Percentiles rank a stretch among this genome's conserved stretches.
These are phyloP conservation scores for Trichoderma asperelloides DNA, from an alignment of 495 filamentous ascomycete species.

Conservation along the genomic window DNA sequence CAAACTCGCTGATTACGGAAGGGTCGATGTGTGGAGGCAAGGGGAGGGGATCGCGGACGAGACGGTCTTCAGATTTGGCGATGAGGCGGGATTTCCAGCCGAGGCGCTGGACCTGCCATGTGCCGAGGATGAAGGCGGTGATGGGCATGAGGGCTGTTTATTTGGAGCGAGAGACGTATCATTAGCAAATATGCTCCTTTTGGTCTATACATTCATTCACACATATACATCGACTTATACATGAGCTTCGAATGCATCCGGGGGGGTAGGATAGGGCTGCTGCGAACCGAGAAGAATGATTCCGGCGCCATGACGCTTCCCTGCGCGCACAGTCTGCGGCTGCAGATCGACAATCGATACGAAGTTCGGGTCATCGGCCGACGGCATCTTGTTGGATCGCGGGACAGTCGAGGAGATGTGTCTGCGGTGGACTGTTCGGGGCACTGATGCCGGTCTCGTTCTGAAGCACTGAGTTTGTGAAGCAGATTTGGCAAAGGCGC, in stretches of 20 bases:
- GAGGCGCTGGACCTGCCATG: slow-evolving; percentile 93
- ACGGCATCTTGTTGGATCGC: slow-evolving; percentile 18
- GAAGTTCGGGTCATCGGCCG: slow-evolving; percentile 64
- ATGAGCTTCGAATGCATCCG: background rate
- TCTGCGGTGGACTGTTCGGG: slow-evolving; percentile 15
- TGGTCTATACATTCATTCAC: background rate
- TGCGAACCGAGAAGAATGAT: slow-evolving; percentile 65
- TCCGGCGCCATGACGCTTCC: slow-evolving; percentile 69
- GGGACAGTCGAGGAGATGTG: slow-evolving; percentile 23
- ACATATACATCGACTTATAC: background rate
- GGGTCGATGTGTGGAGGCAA: slow-evolving; percentile 77
- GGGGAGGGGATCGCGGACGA: slow-evolving; percentile 77
- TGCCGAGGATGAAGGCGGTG: slow-evolving; percentile 81
- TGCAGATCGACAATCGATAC: slow-evolving; percentile 80
- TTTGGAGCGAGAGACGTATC: background rate
- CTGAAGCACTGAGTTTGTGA: background rate
- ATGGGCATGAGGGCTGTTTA: slow-evolving; percentile 75
- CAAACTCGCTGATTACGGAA: slow-evolving; percentile 72
- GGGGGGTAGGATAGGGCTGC: too few relatives aligned
- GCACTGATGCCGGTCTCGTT: background rate
- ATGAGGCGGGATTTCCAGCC: slow-evolving; percentile 89
- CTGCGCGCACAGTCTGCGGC: slow-evolving; percentile 59
- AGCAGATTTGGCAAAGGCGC: background rate
- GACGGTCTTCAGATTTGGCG: slow-evolving; percentile 79
- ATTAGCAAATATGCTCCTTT: background rate